phyloP scores from a whole-genome alignment of 306 rosid genomes.

The Dryas drummondii region DNA sequence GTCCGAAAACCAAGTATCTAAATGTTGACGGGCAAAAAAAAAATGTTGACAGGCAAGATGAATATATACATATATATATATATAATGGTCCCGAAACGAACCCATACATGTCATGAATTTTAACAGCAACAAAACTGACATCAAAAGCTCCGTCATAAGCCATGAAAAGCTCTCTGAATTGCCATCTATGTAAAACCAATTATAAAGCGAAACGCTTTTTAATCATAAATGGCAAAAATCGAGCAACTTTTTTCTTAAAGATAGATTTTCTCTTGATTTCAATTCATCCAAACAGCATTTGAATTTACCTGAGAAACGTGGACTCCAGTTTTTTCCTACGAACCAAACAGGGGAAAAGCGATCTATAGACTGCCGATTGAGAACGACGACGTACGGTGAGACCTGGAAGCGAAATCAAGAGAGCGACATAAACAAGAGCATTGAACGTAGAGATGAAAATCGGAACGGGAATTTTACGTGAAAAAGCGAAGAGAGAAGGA shows the following conservation, averaged over 20 bases:
- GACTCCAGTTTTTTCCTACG: neutral
- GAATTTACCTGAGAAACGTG: slow-evolving; percentile 6
- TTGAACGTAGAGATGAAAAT: neutral
- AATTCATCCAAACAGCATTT: slow-evolving; percentile 5
- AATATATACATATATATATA: neutral
- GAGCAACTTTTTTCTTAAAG: neutral
- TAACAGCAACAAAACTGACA: neutral
- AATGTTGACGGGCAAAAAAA: too few species aligned
- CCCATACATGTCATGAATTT: slow-evolving; percentile 4
- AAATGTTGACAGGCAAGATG: neutral
- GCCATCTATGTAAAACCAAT: neutral
- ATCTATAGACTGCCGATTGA: too few species aligned
- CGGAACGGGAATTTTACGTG: neutral
- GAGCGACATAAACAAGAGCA: too few species aligned
- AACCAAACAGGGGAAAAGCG: slow-evolving; percentile 16
- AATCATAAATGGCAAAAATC: neutral
- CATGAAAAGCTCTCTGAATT: too few species aligned
- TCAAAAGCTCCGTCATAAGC: slow-evolving; percentile 4
- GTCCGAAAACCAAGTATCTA: neutral
- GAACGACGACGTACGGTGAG: too few species aligned
- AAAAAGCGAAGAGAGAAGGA: neutral
- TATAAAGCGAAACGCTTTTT: too few species aligned
- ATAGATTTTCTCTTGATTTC: neutral
- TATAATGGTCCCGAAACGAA: neutral
- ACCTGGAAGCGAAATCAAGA: too few species aligned